phyloP scores from a whole-genome alignment of 176 grass and related monocot species.

The Cocos nucifera region DNA sequence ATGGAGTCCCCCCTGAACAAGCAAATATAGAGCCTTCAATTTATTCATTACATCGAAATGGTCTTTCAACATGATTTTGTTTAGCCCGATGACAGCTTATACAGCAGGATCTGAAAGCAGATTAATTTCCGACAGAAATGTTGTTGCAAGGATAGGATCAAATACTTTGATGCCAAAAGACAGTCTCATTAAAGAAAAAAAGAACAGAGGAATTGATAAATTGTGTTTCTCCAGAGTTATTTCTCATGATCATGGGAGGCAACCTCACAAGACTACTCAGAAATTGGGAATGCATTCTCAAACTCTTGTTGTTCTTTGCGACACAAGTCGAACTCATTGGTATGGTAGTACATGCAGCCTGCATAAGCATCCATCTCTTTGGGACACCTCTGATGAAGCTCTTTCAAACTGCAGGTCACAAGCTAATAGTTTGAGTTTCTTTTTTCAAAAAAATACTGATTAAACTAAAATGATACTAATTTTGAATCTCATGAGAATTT shows the following conservation, averaged over 20 bases:
- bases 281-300: slow-evolving; percentile 4
- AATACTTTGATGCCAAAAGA: slow-evolving; percentile 34
- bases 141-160: no score
- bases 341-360: slow-evolving; percentile 8
- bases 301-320: neutral
- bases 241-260: slow-evolving; percentile 30
- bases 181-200: slow-evolving; percentile 21
- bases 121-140: no score
- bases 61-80: no score
- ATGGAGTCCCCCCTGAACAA: no score
- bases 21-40: no score
- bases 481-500: no score
- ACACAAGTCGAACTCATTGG: slow-evolving; percentile 12
- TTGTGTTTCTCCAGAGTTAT: slow-evolving; percentile 54
- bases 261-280: neutral
- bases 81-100: no score
- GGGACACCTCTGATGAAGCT: slow-evolving; percentile 1
- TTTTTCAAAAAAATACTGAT: no score
- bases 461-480: no score
- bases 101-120: no score
- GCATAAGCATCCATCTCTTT: slow-evolving; percentile 10
- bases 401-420: slow-evolving; percentile 1
- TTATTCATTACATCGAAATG: no score
- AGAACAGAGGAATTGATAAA: slow-evolving; percentile 46
- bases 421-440: no score